A percentile compares a stretch with the other conserved stretches of the same genome.
phyloP scores from a whole-genome alignment of 768 basidiomycete genomes.

The Leccinum incarnatum region DNA sequence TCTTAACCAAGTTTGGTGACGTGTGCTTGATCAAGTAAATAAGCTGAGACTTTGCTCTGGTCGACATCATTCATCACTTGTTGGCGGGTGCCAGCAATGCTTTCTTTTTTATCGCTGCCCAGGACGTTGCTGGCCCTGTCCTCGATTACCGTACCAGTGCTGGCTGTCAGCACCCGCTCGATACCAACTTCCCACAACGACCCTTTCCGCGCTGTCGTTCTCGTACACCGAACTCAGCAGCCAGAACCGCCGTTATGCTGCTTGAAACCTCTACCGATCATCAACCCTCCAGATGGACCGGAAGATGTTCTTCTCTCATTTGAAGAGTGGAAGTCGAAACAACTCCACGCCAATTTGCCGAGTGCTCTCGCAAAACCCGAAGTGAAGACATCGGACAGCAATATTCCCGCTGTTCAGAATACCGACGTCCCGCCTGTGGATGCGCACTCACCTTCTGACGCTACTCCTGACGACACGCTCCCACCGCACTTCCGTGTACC shows the following conservation, averaged over 20 bases:
- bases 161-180: constrained; percentile 26
- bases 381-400: constrained; percentile 6
- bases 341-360: constrained; percentile 40
- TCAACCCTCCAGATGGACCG: constrained; percentile 41
- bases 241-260: constrained; percentile 67
- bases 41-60: background rate
- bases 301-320: constrained; percentile 75
- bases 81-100: constrained; percentile 8
- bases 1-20: background rate
- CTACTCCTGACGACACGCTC: constrained; percentile 25
- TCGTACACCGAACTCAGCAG: constrained; percentile 41
- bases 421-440: constrained; percentile 7
- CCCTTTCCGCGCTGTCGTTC: constrained; percentile 56
- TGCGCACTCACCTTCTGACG: constrained; percentile 14
- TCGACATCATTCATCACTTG: constrained; percentile 6
- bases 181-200: constrained; percentile 48
- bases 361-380: constrained; percentile 17
- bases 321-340: constrained; percentile 85
- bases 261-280: constrained; percentile 46
- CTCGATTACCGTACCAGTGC: constrained; percentile 35
- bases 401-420: background rate
- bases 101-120: constrained; percentile 4
- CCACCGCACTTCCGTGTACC: constrained; percentile 71
- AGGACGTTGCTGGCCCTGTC: constrained; percentile 29
- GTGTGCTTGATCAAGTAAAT: background rate